Percentiles rank a stretch among this genome's conserved stretches.
These are phyloP conservation scores for Cyclotella kingstonii DNA, from an alignment of 108 stramenopile genomes.

Conservation along the genomic window DNA sequence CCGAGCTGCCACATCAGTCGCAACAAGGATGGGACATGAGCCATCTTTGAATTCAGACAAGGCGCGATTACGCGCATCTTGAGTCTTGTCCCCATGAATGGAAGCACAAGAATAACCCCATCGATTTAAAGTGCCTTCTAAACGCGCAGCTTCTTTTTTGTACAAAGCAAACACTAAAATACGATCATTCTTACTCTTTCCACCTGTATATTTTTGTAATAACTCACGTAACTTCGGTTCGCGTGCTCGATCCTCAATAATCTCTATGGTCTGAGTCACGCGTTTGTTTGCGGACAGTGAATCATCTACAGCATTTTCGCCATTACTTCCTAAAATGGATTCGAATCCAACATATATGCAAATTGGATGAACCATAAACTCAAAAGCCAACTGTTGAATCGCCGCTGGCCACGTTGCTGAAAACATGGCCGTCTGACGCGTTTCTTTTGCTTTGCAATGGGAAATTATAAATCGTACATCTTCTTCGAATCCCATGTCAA, in stretches of 20 bases:
- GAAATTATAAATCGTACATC: slow-evolving; percentile 82
- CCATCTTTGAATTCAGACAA: slow-evolving; percentile 91
- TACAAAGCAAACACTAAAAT: slow-evolving; percentile 95
- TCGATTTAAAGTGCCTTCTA: slow-evolving; percentile 78
- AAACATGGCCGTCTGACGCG: slow-evolving; percentile 96
- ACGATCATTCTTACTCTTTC: slow-evolving; percentile 60
- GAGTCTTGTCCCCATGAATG: slow-evolving; percentile 98
- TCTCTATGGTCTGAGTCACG: slow-evolving; percentile 92
- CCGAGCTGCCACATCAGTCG: slow-evolving; percentile 95
- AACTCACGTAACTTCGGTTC: slow-evolving; percentile 79
- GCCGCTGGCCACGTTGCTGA: slow-evolving; percentile 97
- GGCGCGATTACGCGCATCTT: slow-evolving; percentile 86
- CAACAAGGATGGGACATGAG: slow-evolving; percentile 86
- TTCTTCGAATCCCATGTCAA: slow-evolving; percentile 74
- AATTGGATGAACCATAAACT: slow-evolving; percentile 84
- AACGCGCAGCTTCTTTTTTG: slow-evolving; percentile 95
- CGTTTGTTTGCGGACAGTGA: slow-evolving; percentile 93
- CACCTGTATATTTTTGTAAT: slow-evolving; percentile 69
- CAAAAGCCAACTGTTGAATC: slow-evolving; percentile 89
- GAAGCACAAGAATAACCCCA: slow-evolving; percentile 71
- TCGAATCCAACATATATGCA: slow-evolving; percentile 89
- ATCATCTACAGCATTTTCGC: slow-evolving; percentile 72
- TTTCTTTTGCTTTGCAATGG: slow-evolving; percentile 53
- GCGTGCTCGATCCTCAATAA: slow-evolving; percentile 87
- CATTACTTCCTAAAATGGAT: slow-evolving; percentile 73